Evolutionary conservation across 1,284 basidiomycete genomes (phyloP), one percentile per base, ranked within the genome.

Genomic region (Puccinia horiana): DNA sequence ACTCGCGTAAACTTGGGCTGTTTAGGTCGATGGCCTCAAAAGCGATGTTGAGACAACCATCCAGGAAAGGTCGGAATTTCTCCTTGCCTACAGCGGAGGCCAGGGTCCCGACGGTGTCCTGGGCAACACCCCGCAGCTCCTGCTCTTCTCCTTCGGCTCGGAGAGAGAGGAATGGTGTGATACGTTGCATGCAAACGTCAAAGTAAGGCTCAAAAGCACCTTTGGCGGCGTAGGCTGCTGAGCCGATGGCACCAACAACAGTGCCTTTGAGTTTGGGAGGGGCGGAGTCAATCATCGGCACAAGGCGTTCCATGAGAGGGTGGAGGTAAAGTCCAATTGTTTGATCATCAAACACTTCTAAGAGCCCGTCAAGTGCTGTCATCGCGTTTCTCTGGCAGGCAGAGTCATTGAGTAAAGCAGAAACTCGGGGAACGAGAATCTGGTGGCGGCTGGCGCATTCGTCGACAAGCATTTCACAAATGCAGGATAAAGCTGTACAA

Each of bases 391-490:
- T 92, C 88, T 98, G 96, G 3, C 97, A 98, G 35, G 90, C 89
- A 5, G 92, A 90, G 86, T 97, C 93, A 86, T 93, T 92, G 86
- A 98, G 93, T 85, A 98, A 91, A 87, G 37, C 3, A 76, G 75
- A 56, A 89, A 92, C 84, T 85, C 93, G 93, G 65, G 97, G 97
- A 82, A 99, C 90, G 76, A 99, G 91, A 81, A 92, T 90, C 14
- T 90, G 89, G 88, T 99, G 97, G 86, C 93, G 93, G 58, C 91
- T 89, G 35, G 92, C 92, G 86, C 94, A 96, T 85, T 97, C 94
- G 72, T 98, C 96, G 85, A 96, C 94, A 40, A 99, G 90, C 94
- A 95, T 98, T 88, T 99, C 97, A 87, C 96, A 98, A 78, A 99
- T 89, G 88, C 96, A 99, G 86, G 94, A 95, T 83, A 99, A 92